Conservation (phyloP, 768 basidiomycete genomes). For the Boletus barrowsii region DNA sequence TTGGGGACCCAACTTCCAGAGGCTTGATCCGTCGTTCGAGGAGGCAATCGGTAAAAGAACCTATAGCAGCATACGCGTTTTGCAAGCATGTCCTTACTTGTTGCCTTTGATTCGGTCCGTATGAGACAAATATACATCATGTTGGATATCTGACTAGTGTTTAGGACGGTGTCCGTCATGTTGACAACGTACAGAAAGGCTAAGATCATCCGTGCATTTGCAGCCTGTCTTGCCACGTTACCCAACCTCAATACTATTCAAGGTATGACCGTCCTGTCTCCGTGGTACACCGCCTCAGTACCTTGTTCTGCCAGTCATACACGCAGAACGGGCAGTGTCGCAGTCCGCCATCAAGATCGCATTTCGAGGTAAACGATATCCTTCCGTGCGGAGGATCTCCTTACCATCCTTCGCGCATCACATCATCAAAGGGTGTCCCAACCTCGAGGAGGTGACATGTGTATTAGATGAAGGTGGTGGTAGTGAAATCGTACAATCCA, state of each 20-base stretch:
- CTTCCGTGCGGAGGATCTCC: too few species aligned
- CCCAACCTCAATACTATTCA: conserved; percentile 5
- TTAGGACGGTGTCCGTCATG: conserved; percentile 1
- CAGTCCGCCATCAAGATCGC: conserved; percentile 1
- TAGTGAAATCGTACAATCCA: too few species aligned
- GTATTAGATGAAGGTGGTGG: too few species aligned
- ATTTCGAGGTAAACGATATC: not conserved
- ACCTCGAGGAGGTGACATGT: too few species aligned
- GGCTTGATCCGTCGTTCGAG: not conserved
- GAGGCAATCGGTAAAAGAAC: not conserved
- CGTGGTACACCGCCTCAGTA: not conserved
- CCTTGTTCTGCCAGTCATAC: conserved; percentile 1
- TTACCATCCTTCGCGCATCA: too few species aligned
- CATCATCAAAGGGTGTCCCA: too few species aligned
- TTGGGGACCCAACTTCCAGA: not conserved
- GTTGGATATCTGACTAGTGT: not conserved
- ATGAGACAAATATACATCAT: not conserved
- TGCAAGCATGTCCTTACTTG: conserved; percentile 4
- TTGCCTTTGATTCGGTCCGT: conserved; percentile 4
- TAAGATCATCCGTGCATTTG: conserved; percentile 9
- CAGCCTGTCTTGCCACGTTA: not conserved
- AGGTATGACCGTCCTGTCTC: too few species aligned
- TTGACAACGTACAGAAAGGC: not conserved
- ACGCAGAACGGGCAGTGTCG: not conserved
- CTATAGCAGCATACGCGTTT: not conserved